phyloP scores from a whole-genome alignment of 805 yeast genomes.

The Ogataea trehalophila region DNA sequence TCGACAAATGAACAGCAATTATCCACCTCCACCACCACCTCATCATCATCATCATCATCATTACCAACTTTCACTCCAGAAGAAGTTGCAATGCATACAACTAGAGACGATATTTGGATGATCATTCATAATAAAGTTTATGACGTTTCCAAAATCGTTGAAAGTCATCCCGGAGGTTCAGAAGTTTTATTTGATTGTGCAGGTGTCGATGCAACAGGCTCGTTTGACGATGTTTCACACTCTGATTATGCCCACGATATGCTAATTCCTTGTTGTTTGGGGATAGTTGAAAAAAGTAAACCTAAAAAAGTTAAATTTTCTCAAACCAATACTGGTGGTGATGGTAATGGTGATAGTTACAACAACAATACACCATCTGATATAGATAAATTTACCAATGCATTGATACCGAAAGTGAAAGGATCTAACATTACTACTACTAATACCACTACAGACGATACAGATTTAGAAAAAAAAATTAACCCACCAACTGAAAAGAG shows the following conservation, averaged over 20 bases:
- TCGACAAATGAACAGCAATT: background rate
- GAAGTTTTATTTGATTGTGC: conserved; percentile 76
- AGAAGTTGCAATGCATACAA: conserved; percentile 43
- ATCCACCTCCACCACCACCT: background rate
- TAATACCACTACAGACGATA: too few species aligned
- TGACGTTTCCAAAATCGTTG: conserved; percentile 51
- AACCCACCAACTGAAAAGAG: background rate
- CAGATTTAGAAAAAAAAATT: background rate
- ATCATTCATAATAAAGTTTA: conserved; percentile 65
- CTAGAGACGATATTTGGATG: conserved; percentile 64
- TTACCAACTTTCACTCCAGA: conserved; percentile 13
- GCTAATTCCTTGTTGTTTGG: conserved; percentile 75
- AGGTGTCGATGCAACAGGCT: conserved; percentile 71
- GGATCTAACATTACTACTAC: too few species aligned
- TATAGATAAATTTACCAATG: too few species aligned
- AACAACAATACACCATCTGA: too few species aligned
- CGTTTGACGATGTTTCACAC: conserved; percentile 67
- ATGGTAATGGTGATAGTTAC: background rate
- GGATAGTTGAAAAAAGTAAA: conserved; percentile 51
- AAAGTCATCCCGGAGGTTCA: conserved; percentile 79
- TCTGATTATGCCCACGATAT: conserved; percentile 83
- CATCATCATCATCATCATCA: background rate
- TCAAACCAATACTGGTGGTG: conserved; percentile 2
- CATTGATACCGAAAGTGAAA: too few species aligned
- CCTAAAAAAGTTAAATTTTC: conserved; percentile 12